Evolutionary conservation across 805 yeast species (phyloP).

Genomic region (Lachancea cidri): DNA sequence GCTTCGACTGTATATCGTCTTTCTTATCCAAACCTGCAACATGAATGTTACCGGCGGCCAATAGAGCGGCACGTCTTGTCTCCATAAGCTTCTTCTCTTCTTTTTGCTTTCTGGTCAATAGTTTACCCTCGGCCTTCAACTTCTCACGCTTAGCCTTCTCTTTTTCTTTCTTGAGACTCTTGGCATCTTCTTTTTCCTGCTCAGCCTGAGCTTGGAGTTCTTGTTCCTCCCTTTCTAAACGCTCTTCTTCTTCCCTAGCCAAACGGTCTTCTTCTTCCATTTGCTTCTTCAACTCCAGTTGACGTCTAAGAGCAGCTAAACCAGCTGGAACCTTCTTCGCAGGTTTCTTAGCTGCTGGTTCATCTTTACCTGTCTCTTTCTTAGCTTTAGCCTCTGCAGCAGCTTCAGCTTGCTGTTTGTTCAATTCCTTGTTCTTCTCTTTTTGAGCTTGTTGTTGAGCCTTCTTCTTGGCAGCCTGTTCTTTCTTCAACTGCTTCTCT

Average conservation of each 20-base stretch:
- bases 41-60: conserved; percentile 64
- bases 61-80: conserved; percentile 80
- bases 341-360: conserved; percentile 45
- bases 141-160: conserved; percentile 85
- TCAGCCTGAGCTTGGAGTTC: conserved; percentile 42
- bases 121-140: conserved; percentile 93
- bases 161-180: conserved; percentile 71
- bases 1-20: conserved; percentile 33
- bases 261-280: conserved; percentile 77
- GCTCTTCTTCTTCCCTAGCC: conserved; percentile 70
- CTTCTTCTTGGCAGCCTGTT: conserved; percentile 81
- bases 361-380: conserved; percentile 19
- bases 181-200: conserved; percentile 50
- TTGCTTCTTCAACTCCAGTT: conserved; percentile 82
- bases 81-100: conserved; percentile 84
- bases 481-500: conserved; percentile 87
- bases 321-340: conserved; percentile 86
- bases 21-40: conserved; percentile 65
- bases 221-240: conserved; percentile 43
- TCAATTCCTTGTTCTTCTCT: conserved; percentile 50
- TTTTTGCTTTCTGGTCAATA: conserved; percentile 88
- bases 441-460: conserved; percentile 57
- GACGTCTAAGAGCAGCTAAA: conserved; percentile 84
- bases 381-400: conserved; percentile 34
- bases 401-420: conserved; percentile 35